Conservation (phyloP, 371 early-diverging fungal genomes). For the Syncephalastrum sp. region DNA sequence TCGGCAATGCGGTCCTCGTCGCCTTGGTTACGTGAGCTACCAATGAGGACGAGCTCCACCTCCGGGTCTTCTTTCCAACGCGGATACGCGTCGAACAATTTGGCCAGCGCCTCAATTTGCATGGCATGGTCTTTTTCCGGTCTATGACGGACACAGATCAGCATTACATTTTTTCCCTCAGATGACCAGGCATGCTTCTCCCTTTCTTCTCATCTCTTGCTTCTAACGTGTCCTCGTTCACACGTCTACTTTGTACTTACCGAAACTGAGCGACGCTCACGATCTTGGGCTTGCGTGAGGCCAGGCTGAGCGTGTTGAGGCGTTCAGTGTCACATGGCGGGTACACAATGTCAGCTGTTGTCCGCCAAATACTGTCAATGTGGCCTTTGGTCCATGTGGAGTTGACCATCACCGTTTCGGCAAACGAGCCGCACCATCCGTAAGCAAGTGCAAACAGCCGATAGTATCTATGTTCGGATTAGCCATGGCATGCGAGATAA, state of each 20-base stretch:
- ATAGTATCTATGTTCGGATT: slow-evolving; percentile 66
- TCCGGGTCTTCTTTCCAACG: slow-evolving; percentile 32
- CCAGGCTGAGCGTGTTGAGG: slow-evolving; percentile 51
- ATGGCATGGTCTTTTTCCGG: slow-evolving; percentile 93
- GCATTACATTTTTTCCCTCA: background rate
- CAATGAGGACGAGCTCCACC: slow-evolving; percentile 62
- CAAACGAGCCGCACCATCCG: slow-evolving; percentile 75
- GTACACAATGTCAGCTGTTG: slow-evolving; percentile 73
- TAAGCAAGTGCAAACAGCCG: slow-evolving; percentile 72
- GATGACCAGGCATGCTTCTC: too few relatives aligned
- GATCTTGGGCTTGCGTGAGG: slow-evolving; percentile 54
- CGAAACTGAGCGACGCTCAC: slow-evolving; percentile 94
- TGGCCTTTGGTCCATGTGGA: slow-evolving; percentile 96
- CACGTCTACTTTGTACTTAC: slow-evolving; percentile 20
- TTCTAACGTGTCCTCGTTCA: background rate
- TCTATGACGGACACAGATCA: slow-evolving; percentile 28
- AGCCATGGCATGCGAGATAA: slow-evolving; percentile 1
- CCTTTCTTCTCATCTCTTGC: background rate
- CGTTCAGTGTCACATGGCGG: slow-evolving; percentile 91
- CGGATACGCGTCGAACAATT: slow-evolving; percentile 52
- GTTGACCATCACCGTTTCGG: slow-evolving; percentile 84
- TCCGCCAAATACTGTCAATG: slow-evolving; percentile 73
- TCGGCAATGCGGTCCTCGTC: slow-evolving; percentile 72
- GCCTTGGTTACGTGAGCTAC: slow-evolving; percentile 80
- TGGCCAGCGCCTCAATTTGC: slow-evolving; percentile 76